Evolutionary conservation across 2,329 filamentous ascomycete species (phyloP).

Genomic region (Tolypocladium endophyticum): DNA sequence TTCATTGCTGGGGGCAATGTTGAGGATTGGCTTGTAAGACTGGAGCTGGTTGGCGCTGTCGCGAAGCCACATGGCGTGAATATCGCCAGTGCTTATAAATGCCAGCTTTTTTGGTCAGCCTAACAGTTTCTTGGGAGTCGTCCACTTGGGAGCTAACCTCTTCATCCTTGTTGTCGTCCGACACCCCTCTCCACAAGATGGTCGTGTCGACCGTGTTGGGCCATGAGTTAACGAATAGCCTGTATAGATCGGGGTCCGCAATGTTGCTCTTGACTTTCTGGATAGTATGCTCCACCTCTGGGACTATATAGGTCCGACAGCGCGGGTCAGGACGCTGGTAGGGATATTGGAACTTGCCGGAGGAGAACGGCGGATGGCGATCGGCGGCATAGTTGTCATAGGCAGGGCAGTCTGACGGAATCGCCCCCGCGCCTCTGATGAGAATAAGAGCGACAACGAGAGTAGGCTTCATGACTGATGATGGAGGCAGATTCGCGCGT

Average conservation of each 20-base stretch:
- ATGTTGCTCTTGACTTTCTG: slow-evolving; percentile 55
- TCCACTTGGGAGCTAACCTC: slow-evolving; percentile 27
- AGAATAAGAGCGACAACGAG: slow-evolving; percentile 25
- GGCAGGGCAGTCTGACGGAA: slow-evolving; percentile 19
- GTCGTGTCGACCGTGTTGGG: slow-evolving; percentile 70
- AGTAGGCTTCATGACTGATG: background rate
- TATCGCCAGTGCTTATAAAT: slow-evolving; percentile 79
- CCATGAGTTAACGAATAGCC: slow-evolving; percentile 62
- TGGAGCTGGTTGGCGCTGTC: slow-evolving; percentile 78
- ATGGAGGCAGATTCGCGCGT: background rate
- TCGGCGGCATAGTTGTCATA: slow-evolving; percentile 23
- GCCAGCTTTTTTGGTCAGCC: slow-evolving; percentile 39
- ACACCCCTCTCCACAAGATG: slow-evolving; percentile 55
- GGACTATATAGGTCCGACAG: slow-evolving; percentile 74
- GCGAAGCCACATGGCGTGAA: slow-evolving; percentile 87
- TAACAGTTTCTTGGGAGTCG: background rate
- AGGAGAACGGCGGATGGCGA: slow-evolving; percentile 59
- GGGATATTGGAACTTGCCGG: slow-evolving; percentile 65
- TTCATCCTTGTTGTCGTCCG: slow-evolving; percentile 45
- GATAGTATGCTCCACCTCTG: slow-evolving; percentile 67
- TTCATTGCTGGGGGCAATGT: slow-evolving; percentile 37
- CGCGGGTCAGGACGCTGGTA: slow-evolving; percentile 66
- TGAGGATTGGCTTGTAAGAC: slow-evolving; percentile 58
- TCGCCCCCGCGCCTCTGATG: slow-evolving; percentile 15
- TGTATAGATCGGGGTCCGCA: slow-evolving; percentile 63